Conservation (phyloP, 441 rosid species). For the Euphorbia corollata region DNA sequence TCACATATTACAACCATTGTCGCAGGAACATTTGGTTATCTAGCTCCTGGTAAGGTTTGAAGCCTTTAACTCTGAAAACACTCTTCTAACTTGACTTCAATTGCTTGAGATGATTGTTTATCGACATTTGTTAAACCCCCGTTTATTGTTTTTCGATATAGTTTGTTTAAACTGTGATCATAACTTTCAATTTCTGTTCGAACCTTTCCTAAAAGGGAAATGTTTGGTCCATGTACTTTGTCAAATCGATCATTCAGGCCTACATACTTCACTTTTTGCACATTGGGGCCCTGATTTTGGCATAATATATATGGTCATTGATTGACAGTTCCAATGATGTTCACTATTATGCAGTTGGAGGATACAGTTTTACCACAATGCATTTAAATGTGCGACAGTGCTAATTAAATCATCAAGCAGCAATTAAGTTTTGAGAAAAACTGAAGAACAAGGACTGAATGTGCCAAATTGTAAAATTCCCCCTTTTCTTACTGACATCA, state of each 20-base stretch:
- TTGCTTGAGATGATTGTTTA: constrained; percentile 2
- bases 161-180: background rate
- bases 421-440: background rate
- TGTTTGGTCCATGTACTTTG: background rate
- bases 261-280: background rate
- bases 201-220: background rate
- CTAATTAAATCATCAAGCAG: background rate
- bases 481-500: too few species aligned
- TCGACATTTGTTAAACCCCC: background rate
- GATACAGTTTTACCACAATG: background rate
- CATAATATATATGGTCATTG: background rate
- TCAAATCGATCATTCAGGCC: background rate
- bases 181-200: background rate
- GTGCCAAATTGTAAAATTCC: background rate
- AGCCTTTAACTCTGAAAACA: background rate
- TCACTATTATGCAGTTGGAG: background rate
- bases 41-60: constrained; percentile 78
- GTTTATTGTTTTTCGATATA: background rate
- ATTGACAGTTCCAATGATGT: background rate
- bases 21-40: constrained; percentile 97
- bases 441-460: background rate
- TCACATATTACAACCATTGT: constrained; percentile 97
- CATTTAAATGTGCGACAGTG: background rate
- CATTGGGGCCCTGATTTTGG: background rate
- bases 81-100: constrained; percentile 6